A percentile compares a stretch with the other conserved stretches of the same genome.
These are phyloP conservation scores for Sisymbrium irio DNA, from an alignment of 345 rosid species.

Conservation along the genomic window DNA sequence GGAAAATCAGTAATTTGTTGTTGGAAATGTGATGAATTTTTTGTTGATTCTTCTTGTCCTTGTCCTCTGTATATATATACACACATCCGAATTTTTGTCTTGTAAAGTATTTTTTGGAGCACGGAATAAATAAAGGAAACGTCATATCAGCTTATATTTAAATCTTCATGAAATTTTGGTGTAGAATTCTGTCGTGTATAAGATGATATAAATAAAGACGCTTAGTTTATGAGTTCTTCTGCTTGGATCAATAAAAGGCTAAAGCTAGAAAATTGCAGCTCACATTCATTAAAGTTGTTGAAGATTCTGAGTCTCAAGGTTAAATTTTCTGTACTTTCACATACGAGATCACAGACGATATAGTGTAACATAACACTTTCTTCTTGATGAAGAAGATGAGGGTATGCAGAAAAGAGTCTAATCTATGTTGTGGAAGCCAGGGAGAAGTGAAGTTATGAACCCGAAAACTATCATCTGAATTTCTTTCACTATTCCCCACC, in stretches of 20 bases:
- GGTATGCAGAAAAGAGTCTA: slow-evolving; percentile 32
- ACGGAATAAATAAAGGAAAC: not conserved
- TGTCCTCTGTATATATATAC: slow-evolving; percentile 15
- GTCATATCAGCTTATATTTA: not conserved
- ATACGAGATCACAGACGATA: not conserved
- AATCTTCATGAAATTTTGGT: not conserved
- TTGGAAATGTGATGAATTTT: slow-evolving; percentile 69
- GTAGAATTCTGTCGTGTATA: slow-evolving; percentile 3
- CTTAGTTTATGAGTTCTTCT: not conserved
- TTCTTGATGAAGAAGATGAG: slow-evolving; percentile 7
- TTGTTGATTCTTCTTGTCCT: slow-evolving; percentile 9
- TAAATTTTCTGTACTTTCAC: not conserved
- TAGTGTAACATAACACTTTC: not conserved
- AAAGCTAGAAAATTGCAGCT: not conserved
- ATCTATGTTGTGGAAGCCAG: slow-evolving; percentile 93
- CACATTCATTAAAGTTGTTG: slow-evolving; percentile 2
- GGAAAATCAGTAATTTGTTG: slow-evolving; percentile 87
- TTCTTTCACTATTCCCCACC: slow-evolving; percentile 98
- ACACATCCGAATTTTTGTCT: slow-evolving; percentile 48
- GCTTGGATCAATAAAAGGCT: not conserved
- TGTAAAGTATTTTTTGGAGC: slow-evolving; percentile 50
- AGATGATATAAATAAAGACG: slow-evolving; percentile 4
- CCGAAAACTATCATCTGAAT: slow-evolving; percentile 96
- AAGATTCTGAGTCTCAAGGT: slow-evolving; percentile 7
- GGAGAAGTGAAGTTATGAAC: slow-evolving; percentile 92